Conservation (phyloP, 768 basidiomycete genomes). For the Phylloporus sp. region DNA sequence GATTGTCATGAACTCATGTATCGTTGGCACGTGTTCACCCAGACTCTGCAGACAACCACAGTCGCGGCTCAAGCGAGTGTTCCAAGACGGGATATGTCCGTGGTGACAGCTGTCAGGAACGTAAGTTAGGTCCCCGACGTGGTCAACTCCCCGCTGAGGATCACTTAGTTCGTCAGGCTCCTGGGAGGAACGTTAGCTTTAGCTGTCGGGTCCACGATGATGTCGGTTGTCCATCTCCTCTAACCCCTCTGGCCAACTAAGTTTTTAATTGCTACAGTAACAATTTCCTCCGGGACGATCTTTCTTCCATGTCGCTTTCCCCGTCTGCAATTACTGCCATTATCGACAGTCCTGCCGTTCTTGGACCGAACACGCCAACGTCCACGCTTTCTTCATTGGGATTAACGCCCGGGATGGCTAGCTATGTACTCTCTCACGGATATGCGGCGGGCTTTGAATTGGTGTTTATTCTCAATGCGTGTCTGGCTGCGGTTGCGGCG, state of each 20-base stretch:
- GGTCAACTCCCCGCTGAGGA: not conserved
- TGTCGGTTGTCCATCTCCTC: constrained; percentile 32
- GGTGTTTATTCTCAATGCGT: constrained; percentile 59
- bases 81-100: constrained; percentile 65
- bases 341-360: constrained; percentile 44
- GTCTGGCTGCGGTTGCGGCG: constrained; percentile 49
- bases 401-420: constrained; percentile 35
- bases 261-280: constrained; percentile 27
- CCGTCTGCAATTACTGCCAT: constrained; percentile 37
- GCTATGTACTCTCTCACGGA: constrained; percentile 41
- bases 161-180: constrained; percentile 54
- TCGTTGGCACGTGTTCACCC: not conserved
- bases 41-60: constrained; percentile 61
- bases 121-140: constrained; percentile 28
- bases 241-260: not conserved
- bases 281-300: constrained; percentile 42
- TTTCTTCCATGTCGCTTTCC: constrained; percentile 36
- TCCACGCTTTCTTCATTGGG: constrained; percentile 31
- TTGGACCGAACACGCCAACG: constrained; percentile 29
- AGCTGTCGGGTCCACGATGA: constrained; percentile 55
- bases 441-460: constrained; percentile 54
- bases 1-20: not conserved
- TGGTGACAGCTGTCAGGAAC: constrained; percentile 65
- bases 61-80: constrained; percentile 73
- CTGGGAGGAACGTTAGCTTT: constrained; percentile 67